Base-by-base conservation (phyloP, 306 rosid species). In the Prunus salicina region DNA sequence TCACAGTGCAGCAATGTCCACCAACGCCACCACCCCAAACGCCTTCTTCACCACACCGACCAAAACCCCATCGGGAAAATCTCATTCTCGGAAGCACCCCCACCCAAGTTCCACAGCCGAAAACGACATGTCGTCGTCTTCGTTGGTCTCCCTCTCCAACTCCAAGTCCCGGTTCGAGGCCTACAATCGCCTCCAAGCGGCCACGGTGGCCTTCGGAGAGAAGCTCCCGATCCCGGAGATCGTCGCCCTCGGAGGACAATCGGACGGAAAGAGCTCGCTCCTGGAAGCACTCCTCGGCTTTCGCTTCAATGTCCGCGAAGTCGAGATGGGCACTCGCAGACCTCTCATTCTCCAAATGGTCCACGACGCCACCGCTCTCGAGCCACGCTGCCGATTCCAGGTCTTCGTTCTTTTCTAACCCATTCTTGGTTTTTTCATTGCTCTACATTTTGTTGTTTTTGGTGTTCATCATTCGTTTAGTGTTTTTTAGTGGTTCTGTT, bases 291-390 rank as follows among this genome's bases (percentile, higher is more conserved):
- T 95, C 15, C 88, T 92, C 3, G 97, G 97, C 1, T 95, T 95
- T 78, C 93, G 97, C 0, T 95, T 95, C 91, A 95, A 95, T 72
- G 92, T 92, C 55, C 97, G 97, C 11, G 97, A 95, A 78, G 98
- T 95, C 34, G 98, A 95, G 82, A 95, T 95, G 96, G 97, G 98
- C 1, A 95, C 97, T 9, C 97, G 98, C 16, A 83, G 98, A 28
- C 97, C 99, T 6, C 93, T 92, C 76, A 89, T 92, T 22, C 96
- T 92, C 49, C 99, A 95, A 64, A 95, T 95, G 99, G 84, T 92
- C 69, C 97, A 92, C 79, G 97, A 95, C n/a, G 83, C 97, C 22
- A 74, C 92, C 11, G 99, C 99, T 63, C 86, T 87, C 49, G 97
- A 92, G 2, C 97, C 97, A 13, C 93, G 91, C 4, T 95, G 98